Evolutionary conservation across 192 early-diverging fungal genomes (phyloP).

Genomic region (Lobosporangium transversale): DNA sequence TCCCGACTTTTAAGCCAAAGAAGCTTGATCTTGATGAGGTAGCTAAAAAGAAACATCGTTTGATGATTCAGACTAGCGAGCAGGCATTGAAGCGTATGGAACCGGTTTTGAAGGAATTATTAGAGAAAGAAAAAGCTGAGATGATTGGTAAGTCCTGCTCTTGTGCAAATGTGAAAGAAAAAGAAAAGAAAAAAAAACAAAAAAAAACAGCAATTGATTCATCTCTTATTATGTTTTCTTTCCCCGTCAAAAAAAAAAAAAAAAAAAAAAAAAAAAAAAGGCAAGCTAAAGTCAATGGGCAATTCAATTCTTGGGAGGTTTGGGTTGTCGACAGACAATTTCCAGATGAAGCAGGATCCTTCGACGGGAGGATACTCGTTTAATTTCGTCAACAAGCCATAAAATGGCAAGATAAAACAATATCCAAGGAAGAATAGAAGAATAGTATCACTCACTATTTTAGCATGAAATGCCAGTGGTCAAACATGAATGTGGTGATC

Average conservation of each 20-base stretch:
- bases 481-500: no score
- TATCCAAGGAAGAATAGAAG: not conserved
- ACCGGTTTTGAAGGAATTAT: constrained; percentile 51
- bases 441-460: no score
- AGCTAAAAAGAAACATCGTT: constrained; percentile 54
- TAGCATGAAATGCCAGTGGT: no score
- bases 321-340: constrained; percentile 77
- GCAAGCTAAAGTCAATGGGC: constrained; percentile 78
- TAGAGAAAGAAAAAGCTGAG: constrained; percentile 75
- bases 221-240: no score
- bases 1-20: constrained; percentile 5
- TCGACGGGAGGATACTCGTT: constrained; percentile 64
- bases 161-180: no score
- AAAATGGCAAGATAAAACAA: not conserved
- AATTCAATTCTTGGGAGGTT: constrained; percentile 79
- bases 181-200: no score
- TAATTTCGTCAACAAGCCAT: constrained; percentile 70
- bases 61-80: constrained; percentile 52
- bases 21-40: constrained; percentile 24
- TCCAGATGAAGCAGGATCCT: constrained; percentile 72
- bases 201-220: no score
- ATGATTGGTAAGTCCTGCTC: constrained; percentile 60
- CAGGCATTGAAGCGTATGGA: constrained; percentile 58
- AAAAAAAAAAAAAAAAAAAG: no score
- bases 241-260: no score